Base-by-base conservation (phyloP, 306 rosid genomes). In the Mimosa bimucronata region DNA sequence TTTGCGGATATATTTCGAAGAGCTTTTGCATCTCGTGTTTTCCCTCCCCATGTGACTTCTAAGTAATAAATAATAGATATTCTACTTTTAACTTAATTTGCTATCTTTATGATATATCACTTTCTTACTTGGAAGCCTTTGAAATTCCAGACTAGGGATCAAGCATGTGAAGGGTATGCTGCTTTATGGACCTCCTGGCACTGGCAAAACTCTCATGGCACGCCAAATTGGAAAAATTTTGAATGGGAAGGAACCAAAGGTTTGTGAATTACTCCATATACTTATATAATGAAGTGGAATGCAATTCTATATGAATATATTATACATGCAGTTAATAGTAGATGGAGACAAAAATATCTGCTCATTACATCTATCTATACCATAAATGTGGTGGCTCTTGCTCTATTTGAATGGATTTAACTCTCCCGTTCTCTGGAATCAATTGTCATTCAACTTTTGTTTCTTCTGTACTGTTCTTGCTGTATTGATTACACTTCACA, bases 171-270 rank as follows among this genome's bases (percentile, higher is more conserved):
- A 96, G 83, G 99, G 99, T 52, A 96, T 93, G 98, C 89, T 95
- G 79, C 96, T 95, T 73, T 88, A 82, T 89, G 99, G 99, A 62
- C 99, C 99, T 57, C 99, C 99, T 90, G 99, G 99, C 75, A 95
- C 99, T 77, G 99, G 99, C 69, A 95, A 95, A 85, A 95, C 99
- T 79, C 99, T 96, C 65, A 96, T 96, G 90, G 99, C 99, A 29
- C 97, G 99, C 68, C 99, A 96, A 93, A 96, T 96, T 83, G 99
- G 99, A 81, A 93, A 91, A 87, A 79, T 96, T 88, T 83, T 96
- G 90, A 89, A 96, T 67, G 99, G 99, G 78, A 93, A 87, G 85
- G 99, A 96, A 71, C 99, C 99, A 68, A 96, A 96, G 99, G 98
- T 96, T 83, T 81, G 86, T 42, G 80, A 76, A 78, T 78, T 71